Evolutionary conservation across 306 rosid genomes (phyloP), one percentile per base, ranked within the genome.

Genomic region (Vigna nakashimae): DNA sequence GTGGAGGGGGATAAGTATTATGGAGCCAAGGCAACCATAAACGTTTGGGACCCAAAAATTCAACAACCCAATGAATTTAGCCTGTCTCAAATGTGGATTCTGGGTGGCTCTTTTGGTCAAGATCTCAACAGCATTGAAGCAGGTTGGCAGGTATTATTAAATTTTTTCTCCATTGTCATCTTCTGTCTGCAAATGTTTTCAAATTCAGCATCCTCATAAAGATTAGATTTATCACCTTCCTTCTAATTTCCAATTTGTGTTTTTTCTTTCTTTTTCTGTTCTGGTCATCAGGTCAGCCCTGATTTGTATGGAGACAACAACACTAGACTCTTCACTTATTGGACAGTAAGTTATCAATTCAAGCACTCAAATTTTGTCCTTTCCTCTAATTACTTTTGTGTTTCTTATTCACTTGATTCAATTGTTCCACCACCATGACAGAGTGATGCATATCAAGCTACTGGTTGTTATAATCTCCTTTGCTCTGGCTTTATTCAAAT

Each of bases 371-470:
- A 17, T 14, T 69, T 70, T 83, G 68, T 46, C 26, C 18, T 55
- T 64, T 18, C 72, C 9, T 62, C 42, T n/a, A 55, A 68, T 57
- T n/a, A 49, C 57, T 69, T 24, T 58, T 20, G 22, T 58, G 48
- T 67, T 69, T 73, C 72, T 80, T 8, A 32, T 38, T 69, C 53
- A 80, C 64, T 56, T 80, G 24, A 49, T 82, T 43, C 24, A 66
- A 17, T 38, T 64, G 15, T 70, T 71, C 53, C 24, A 56, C 62
- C 66, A 80, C 14, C 53, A 10, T 80, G 79, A 59, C 84, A 88
- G 92, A 88, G 88, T 76, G 92, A 88, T 79, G 88, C 88, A 38
- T 88, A 88, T 84, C 88, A 86, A 86, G 88, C 88, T 14, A 88
- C 92, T 7, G 92, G 92, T 65, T 88, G 92, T 79, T 88, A 88